Base-by-base conservation (phyloP, 805 yeast species). In the Blastobotrys muscicola region DNA sequence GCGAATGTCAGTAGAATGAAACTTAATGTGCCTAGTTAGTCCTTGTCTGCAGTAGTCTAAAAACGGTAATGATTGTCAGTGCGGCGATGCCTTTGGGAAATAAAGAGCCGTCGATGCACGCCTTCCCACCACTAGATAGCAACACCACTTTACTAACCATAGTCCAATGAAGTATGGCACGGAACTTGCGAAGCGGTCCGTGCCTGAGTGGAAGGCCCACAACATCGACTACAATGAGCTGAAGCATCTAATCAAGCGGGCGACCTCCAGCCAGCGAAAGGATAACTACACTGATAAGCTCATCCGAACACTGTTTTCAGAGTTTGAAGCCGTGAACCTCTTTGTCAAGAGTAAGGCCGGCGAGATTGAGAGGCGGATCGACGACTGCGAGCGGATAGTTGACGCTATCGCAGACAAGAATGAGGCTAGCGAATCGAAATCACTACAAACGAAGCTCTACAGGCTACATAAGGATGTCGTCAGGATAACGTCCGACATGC, bases 121-220 rank as follows among this genome's bases (percentile, higher is more conserved):
- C 26, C 26, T 20, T 20, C 26, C 26, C 26, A 20, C 26, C 26
- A 20, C 26, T 20, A 20, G 26, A 20, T 20, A 20, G 26, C 26
- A 20, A 20, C 26, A 20, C 26, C 26, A 20, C 26, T 6, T 6
- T 20, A 20, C 4, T 20, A 4, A 20, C 6, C 26, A 20, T 20
- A 20, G 26, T 20, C 26, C 39, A 14, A 89, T 89, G 97, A 90
- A 86, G 64, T 89, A 87, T 61, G 95, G 96, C 41, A 70, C 76
- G 35, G 87, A 82, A 55, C 70, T 89, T 15, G 68, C 74, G 42
- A 78, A 75, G 50, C 71, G 85, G 52, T 82, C 95, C 9, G 82
- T 86, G 16, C 86, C 89, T 1, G 92, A 85, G 65, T 89, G 97
- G 97, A 74, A 75, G 54, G 74, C 76, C 48, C 81, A 85, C 62